Percentiles rank a stretch among this genome's conserved stretches.
These are phyloP conservation scores for Plasmodium gonderi DNA, from an alignment of 169 alveolate genomes.

Conservation along the genomic window DNA sequence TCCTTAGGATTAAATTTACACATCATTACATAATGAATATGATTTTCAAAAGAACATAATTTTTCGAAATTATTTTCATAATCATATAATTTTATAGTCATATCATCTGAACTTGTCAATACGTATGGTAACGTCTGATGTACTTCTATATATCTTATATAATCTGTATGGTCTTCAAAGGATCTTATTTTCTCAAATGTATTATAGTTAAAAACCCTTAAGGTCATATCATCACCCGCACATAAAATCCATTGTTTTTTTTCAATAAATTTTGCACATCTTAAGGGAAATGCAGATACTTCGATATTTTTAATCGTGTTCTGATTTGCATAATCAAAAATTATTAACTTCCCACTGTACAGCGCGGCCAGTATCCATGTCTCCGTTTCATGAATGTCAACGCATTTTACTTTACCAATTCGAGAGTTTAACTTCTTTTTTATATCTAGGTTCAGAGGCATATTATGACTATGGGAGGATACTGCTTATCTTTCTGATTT, in stretches of 20 bases:
- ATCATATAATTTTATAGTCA: constrained; percentile 95
- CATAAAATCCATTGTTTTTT: constrained; percentile 96
- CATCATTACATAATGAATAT: constrained; percentile 98
- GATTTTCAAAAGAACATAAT: constrained; percentile 95
- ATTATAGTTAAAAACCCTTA: constrained; percentile 96
- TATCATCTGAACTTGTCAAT: constrained; percentile 97
- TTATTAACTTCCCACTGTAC: constrained; percentile 93
- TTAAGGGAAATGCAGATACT: constrained; percentile 93
- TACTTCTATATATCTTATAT: constrained; percentile 95
- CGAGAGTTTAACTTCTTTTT: constrained; percentile 94
- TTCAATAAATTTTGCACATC: constrained; percentile 96
- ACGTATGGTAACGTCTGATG: constrained; percentile 96
- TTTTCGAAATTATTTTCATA: constrained; percentile 95
- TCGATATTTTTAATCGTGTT: constrained; percentile 94
- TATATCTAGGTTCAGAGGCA: constrained; percentile 95
- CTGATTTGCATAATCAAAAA: constrained; percentile 91
- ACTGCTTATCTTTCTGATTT: not conserved
- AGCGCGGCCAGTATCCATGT: constrained; percentile 97
- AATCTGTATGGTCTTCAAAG: constrained; percentile 98
- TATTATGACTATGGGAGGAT: constrained; percentile 44
- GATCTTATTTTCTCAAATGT: constrained; percentile 95
- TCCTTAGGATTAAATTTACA: constrained; percentile 97
- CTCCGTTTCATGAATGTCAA: constrained; percentile 95
- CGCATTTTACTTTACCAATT: constrained; percentile 96
- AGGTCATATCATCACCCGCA: constrained; percentile 94